These are phyloP conservation scores for Kodamaea laetipori DNA, from an alignment of 805 yeast genomes.

Conservation along the genomic window DNA sequence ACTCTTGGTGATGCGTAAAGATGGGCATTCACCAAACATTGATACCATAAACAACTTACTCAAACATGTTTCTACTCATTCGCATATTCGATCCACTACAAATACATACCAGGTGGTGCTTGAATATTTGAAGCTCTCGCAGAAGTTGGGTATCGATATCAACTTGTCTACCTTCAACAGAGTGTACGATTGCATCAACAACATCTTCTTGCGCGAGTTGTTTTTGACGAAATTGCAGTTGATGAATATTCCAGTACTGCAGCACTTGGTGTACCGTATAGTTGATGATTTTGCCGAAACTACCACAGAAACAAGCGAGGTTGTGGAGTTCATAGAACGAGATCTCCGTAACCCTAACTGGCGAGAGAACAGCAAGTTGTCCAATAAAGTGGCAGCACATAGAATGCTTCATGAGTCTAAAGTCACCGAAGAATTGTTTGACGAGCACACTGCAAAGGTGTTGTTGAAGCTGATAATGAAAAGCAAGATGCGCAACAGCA, in stretches of 20 bases:
- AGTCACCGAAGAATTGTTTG: conserved; percentile 3
- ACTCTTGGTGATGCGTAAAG: conserved; percentile 43
- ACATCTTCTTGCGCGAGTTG: conserved; percentile 40
- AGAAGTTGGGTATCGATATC: conserved; percentile 26
- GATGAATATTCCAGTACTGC: conserved; percentile 37
- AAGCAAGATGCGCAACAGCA: not conserved
- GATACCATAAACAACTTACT: conserved; percentile 42
- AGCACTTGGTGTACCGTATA: conserved; percentile 30
- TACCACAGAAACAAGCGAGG: conserved; percentile 27
- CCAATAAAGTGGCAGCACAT: conserved; percentile 29
- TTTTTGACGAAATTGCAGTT: conserved; percentile 35
- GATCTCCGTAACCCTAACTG: conserved; percentile 34
- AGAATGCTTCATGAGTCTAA: conserved; percentile 8
- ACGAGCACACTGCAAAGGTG: conserved; percentile 9
- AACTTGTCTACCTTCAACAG: conserved; percentile 40
- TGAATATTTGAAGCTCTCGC: conserved; percentile 33
- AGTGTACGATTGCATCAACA: conserved; percentile 40
- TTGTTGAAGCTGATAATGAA: conserved; percentile 9
- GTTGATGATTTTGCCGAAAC: conserved; percentile 38
- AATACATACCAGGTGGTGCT: conserved; percentile 35
- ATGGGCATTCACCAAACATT: conserved; percentile 42
- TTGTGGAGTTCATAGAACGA: conserved; percentile 35
- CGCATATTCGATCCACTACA: conserved; percentile 32
- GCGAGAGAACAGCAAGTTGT: conserved; percentile 30
- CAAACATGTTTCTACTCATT: conserved; percentile 33